Conservation (phyloP, 768 basidiomycete species). For the Boletus coccyginus region DNA sequence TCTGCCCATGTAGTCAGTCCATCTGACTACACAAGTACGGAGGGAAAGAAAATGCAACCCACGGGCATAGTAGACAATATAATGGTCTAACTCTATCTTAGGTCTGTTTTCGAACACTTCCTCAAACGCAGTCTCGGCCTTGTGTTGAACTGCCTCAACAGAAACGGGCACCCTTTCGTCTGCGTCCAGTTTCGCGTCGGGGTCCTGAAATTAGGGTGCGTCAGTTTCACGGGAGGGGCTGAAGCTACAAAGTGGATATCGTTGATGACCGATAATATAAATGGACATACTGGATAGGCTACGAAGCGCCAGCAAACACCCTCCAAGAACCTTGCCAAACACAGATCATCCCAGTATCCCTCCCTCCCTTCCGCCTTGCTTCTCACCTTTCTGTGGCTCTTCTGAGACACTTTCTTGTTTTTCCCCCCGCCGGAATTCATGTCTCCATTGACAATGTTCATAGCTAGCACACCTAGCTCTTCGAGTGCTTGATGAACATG, state of each 20-base stretch:
- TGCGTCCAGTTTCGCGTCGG: slow-evolving; percentile 54
- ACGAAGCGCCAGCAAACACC: slow-evolving; percentile 83
- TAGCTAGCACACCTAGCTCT: slow-evolving; percentile 31
- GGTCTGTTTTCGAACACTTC: slow-evolving; percentile 67
- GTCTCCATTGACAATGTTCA: slow-evolving; percentile 3
- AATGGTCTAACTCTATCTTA: slow-evolving; percentile 82
- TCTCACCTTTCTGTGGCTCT: slow-evolving; percentile 27
- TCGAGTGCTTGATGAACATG: slow-evolving; percentile 51
- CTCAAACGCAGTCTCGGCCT: slow-evolving; percentile 57
- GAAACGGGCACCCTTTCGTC: slow-evolving; percentile 35
- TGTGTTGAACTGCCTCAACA: slow-evolving; percentile 51
- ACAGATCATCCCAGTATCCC: slow-evolving; percentile 86
- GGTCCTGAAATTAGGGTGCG: slow-evolving; percentile 37
- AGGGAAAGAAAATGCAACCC: slow-evolving; percentile 30
- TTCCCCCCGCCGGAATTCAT: slow-evolving; percentile 18
- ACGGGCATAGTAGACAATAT: slow-evolving; percentile 87
- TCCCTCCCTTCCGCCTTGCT: too few species aligned
- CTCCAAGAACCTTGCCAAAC: slow-evolving; percentile 76
- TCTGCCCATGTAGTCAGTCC: slow-evolving; percentile 42
- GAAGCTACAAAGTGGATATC: not conserved
- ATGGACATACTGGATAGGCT: slow-evolving; percentile 72
- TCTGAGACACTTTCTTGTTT: slow-evolving; percentile 4
- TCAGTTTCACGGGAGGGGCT: not conserved
- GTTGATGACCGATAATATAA: not conserved
- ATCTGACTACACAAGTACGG: not conserved